Evolutionary conservation across 2,329 filamentous ascomycete genomes (phyloP), one percentile per base, ranked within the genome.

Genomic region (Xylariaceae sp.): DNA sequence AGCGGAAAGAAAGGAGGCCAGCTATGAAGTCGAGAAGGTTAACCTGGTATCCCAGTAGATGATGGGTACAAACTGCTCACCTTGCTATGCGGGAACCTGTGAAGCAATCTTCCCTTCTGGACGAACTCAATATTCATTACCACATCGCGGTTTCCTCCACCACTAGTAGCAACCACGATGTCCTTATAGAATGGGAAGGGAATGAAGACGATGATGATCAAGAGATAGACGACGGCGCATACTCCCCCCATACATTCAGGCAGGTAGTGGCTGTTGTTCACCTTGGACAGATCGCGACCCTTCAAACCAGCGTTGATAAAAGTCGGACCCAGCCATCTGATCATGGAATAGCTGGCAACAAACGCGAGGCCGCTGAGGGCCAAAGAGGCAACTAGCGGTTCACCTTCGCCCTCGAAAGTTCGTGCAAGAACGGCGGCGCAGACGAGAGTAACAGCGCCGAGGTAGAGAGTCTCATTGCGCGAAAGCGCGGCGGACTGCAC

Each of bases 181-280:
- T 98, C 93, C 76, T 97, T 96, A 80, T 97, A 98, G 74, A 99
- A 98, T 1, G 93, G 90, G 74, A 97, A 96, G 0, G 95, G 95
- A 56, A 98, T 92, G 73, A 99, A 99, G 60, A 91, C 78, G 64
- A 98, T 96, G 64, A 98, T 82, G 48, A 87, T 84, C 63, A 99
- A 81, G 43, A 99, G 82, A 75, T 98, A 98, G 21, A 98, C 92
- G 63, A 95, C 85, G 7, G 93, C 95, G 71, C 91, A 96, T 21
- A 99, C 84, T 55, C 91, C 91, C 26, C 95, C 95, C 93, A 99
- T 97, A 64, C 90, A 93, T 75, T 99, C 95, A 20, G 95, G 95
- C 64, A 85, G 85, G 66, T 86, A 71, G 44, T 72, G 65, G 72
- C 81, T 66, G 58, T 69, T 72, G 63, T 72, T 84, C 56, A 83